Base-by-base conservation (phyloP, 108 stramenopile species). In the Pseudonitzschia pungens region DNA sequence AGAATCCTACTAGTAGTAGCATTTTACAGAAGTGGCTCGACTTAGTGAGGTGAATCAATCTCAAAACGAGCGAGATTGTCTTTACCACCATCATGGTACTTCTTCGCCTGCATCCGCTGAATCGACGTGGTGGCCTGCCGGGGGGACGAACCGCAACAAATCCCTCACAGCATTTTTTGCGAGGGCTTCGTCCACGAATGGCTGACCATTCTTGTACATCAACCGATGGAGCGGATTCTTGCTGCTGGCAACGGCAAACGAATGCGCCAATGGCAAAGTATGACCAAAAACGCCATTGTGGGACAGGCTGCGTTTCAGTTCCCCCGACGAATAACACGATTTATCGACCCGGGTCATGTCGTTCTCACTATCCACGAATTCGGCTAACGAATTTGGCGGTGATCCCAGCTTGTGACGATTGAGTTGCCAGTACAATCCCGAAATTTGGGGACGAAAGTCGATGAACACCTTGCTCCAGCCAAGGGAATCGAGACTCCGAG, bases 391-490 rank as follows among this genome's bases (percentile, higher is more conserved):
- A 11, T 7, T 24, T 24, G 7, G 5, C 10, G 7, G 22, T 62
- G 55, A 29, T 36, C 36, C 4, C 36, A 5, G 36, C 36, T 36
- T 6, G 36, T 2, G 36, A 36, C 36, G 36, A 3, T 56, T 36
- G 55, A 54, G n/a, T n/a, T n/a, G n/a, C n/a, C n/a, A n/a, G n/a
- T n/a, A 71, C 20, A 71, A 10, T 0, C 31, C 70, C 12, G 77
- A 86, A 55, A 86, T 84, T 42, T 75, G 57, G 51, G 77, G 69
- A 18, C 86, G 75, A 0, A 78, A 73, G 57, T 89, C 90, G 48
- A 82, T 65, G 56, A 90, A 85, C 20, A 87, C 71, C 65, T 90
- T 90, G 44, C 70, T 84, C 89, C 89, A 90, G 21, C 89, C 89
- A 42, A 90, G 70, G 6, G 83, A 71, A 77, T 90, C 86, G 55